phyloP scores from a whole-genome alignment of 345 rosid genomes.

The Sonneratia caseolaris region DNA sequence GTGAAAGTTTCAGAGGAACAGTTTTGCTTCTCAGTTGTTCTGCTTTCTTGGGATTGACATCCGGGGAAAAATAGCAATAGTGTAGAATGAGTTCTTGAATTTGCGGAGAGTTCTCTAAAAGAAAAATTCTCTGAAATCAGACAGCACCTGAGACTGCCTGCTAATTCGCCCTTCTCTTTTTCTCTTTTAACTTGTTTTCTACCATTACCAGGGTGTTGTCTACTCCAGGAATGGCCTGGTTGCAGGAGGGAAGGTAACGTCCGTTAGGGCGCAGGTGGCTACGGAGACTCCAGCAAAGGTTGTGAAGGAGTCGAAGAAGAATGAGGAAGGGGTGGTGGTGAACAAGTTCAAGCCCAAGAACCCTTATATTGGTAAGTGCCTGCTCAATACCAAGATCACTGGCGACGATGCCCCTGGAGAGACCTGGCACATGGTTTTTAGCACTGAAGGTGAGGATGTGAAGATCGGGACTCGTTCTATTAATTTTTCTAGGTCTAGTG shows the following conservation, averaged over 20 bases:
- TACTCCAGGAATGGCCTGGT: slow-evolving; percentile 34
- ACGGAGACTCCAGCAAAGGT: slow-evolving; percentile 81
- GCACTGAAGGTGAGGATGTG: slow-evolving; percentile 58
- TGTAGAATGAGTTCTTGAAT: too few relatives aligned
- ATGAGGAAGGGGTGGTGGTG: slow-evolving; percentile 73
- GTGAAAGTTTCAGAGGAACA: too few relatives aligned
- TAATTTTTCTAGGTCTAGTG: background rate
- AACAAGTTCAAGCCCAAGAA: slow-evolving; percentile 92
- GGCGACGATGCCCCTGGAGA: slow-evolving; percentile 99
- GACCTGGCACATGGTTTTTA: slow-evolving; percentile 99
- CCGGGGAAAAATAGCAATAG: too few relatives aligned
- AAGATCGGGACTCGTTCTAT: too few relatives aligned
- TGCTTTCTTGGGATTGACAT: too few relatives aligned
- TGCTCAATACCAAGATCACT: slow-evolving; percentile 91
- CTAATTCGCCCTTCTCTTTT: background rate
- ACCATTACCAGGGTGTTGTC: slow-evolving; percentile 35
- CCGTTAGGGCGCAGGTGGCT: slow-evolving; percentile 77
- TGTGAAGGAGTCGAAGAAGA: slow-evolving; percentile 66
- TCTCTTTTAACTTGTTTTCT: background rate
- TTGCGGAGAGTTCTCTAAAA: too few relatives aligned
- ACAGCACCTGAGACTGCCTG: too few relatives aligned
- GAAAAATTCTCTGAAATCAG: too few relatives aligned
- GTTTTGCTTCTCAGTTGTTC: too few relatives aligned
- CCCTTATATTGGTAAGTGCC: slow-evolving; percentile 79
- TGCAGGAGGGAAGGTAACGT: slow-evolving; percentile 30